Conservation (phyloP, 1,284 basidiomycete species). For the Vanrija humicola region DNA sequence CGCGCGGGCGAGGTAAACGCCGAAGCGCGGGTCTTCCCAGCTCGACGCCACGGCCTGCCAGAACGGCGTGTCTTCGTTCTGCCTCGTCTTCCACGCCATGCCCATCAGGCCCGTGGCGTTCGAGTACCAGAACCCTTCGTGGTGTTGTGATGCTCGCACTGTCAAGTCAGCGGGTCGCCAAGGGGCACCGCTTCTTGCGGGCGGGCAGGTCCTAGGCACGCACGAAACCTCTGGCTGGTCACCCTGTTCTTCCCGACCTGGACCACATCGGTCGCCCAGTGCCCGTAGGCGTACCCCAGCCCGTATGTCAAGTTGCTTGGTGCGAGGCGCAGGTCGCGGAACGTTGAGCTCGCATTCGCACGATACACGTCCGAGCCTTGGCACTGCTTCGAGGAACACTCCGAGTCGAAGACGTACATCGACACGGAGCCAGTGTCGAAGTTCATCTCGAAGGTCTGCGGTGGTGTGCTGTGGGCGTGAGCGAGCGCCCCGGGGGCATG, state of each 20-base stretch:
- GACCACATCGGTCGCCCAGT: conserved; percentile 65
- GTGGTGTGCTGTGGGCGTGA: conserved; percentile 38
- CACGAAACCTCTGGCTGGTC: conserved; percentile 58
- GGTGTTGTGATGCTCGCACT: neutral
- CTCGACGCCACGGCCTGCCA: conserved; percentile 63
- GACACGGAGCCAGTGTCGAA: conserved; percentile 54
- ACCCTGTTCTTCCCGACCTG: conserved; percentile 76
- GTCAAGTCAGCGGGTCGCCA: too few relatives aligned
- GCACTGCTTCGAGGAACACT: conserved; percentile 27
- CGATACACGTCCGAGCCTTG: conserved; percentile 29
- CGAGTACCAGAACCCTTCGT: neutral
- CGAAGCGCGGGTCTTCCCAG: conserved; percentile 69
- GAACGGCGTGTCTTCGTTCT: conserved; percentile 51
- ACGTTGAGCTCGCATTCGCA: conserved; percentile 30
- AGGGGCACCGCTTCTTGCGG: too few relatives aligned
- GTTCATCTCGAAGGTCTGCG: conserved; percentile 51
- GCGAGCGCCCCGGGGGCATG: too few relatives aligned
- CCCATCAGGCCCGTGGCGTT: conserved; percentile 53
- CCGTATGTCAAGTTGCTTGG: conserved; percentile 76
- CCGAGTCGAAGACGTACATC: conserved; percentile 40
- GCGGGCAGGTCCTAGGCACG: too few relatives aligned
- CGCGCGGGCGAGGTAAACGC: conserved; percentile 72
- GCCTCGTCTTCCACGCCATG: conserved; percentile 50
- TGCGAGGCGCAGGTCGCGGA: conserved; percentile 14
- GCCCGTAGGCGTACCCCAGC: conserved; percentile 67